phyloP scores from a whole-genome alignment of 495 filamentous ascomycete genomes.

The Cercophora scortea region DNA sequence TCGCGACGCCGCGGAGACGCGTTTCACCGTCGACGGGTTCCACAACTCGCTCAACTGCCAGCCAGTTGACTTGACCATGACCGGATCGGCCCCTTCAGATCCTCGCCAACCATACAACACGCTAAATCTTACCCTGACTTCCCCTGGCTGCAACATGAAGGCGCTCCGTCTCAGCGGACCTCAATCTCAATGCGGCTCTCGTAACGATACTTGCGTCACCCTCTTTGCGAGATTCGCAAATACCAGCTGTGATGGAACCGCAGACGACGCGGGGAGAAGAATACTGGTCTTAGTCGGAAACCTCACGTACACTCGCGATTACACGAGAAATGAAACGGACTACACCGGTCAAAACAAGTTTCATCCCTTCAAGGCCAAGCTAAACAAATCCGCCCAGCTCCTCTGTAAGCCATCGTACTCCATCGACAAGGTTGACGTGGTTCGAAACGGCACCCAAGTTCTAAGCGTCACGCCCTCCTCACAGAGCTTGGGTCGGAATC shows the following conservation, averaged over 20 bases:
- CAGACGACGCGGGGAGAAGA: not conserved
- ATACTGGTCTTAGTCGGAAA: slow-evolving; percentile 2
- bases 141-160: slow-evolving; percentile 1
- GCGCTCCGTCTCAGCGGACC: not conserved
- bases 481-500: not conserved
- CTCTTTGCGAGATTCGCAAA: not conserved
- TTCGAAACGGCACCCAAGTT: not conserved
- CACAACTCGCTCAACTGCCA: slow-evolving; percentile 3
- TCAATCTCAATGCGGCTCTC: too few species aligned
- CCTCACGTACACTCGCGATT: not conserved
- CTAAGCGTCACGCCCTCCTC: not conserved
- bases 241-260: not conserved
- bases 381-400: slow-evolving; percentile 3
- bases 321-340: not conserved
- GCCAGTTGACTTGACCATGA: not conserved
- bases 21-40: slow-evolving; percentile 2
- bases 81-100: not conserved
- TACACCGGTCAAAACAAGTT: not conserved
- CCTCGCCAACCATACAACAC: not conserved
- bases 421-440: slow-evolving; percentile 3
- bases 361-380: not conserved
- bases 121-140: slow-evolving; percentile 1
- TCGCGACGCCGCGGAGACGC: not conserved
- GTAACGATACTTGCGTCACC: not conserved
- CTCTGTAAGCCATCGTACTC: slow-evolving; percentile 2